Evolutionary conservation across 1,284 basidiomycete species (phyloP).

Genomic region (Coniferiporia sulphurascens): DNA sequence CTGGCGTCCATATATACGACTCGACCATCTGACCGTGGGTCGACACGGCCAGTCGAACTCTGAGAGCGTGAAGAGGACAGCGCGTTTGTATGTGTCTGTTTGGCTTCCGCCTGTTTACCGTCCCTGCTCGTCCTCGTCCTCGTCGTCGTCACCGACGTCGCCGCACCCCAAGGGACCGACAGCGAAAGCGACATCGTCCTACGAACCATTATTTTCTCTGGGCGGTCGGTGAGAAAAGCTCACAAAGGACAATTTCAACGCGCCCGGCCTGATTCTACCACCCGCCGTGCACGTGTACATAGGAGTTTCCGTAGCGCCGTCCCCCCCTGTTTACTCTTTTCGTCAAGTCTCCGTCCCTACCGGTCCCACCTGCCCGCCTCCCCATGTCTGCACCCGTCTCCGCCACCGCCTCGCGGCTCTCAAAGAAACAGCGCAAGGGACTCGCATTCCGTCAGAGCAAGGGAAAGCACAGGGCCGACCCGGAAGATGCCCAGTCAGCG

Average conservation of each 20-base stretch:
- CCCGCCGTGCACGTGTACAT: slow-evolving; percentile 5
- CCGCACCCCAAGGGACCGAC: slow-evolving; percentile 1
- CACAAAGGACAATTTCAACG: neutral
- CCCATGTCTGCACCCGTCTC: neutral
- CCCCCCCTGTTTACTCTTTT: neutral
- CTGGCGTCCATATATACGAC: slow-evolving; percentile 4
- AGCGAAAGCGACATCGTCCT: neutral
- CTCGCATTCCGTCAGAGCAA: slow-evolving; percentile 21
- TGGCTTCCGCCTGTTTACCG: neutral
- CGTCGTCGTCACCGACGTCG: slow-evolving; percentile 2
- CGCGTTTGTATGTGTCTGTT: neutral
- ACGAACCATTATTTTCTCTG: neutral
- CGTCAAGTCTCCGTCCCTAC: neutral
- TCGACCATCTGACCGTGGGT: neutral
- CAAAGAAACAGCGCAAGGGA: slow-evolving; percentile 21
- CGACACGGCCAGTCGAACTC: neutral
- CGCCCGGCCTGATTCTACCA: neutral
- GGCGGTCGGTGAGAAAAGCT: too few species aligned
- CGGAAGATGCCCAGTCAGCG: slow-evolving; percentile 9
- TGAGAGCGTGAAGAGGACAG: neutral
- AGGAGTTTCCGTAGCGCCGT: slow-evolving; percentile 17
- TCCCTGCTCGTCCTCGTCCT: neutral
- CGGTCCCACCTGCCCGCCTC: neutral
- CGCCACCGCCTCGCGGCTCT: slow-evolving; percentile 6
- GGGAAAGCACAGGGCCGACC: slow-evolving; percentile 18